A percentile compares a stretch with the other conserved stretches of the same genome.
Evolutionary conservation across 2,329 filamentous ascomycete species (phyloP).

Genomic region (Pochonia chlamydosporia): DNA sequence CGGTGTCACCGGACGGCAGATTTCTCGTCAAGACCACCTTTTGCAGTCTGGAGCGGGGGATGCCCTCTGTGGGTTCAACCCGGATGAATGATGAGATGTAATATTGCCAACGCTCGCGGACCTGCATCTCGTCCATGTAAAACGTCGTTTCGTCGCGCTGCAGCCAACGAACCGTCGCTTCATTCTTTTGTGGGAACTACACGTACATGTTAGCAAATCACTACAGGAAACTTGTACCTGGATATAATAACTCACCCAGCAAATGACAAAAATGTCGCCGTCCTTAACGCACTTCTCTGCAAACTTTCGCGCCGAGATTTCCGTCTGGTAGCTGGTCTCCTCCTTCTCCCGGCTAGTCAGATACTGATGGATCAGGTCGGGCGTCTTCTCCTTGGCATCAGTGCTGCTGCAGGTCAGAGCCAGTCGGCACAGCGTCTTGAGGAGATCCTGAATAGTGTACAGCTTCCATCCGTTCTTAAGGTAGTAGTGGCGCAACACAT

Average conservation of each 20-base stretch:
- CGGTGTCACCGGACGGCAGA: slow-evolving; percentile 55
- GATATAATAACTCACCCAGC: slow-evolving; percentile 64
- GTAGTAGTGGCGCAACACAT: slow-evolving; percentile 87
- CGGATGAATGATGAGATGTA: slow-evolving; percentile 91
- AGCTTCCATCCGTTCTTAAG: slow-evolving; percentile 86
- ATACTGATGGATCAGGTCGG: slow-evolving; percentile 84
- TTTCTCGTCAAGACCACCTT: slow-evolving; percentile 68
- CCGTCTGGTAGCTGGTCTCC: slow-evolving; percentile 81
- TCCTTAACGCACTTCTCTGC: slow-evolving; percentile 92
- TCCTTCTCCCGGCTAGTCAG: slow-evolving; percentile 74
- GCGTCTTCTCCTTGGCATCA: slow-evolving; percentile 88
- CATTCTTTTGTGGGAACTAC: slow-evolving; percentile 61
- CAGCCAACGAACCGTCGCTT: slow-evolving; percentile 67
- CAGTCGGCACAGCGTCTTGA: slow-evolving; percentile 74
- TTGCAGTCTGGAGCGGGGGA: slow-evolving; percentile 58
- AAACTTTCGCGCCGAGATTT: slow-evolving; percentile 85
- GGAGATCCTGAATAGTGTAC: slow-evolving; percentile 86
- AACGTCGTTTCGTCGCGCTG: slow-evolving; percentile 69
- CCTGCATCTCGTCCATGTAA: slow-evolving; percentile 82
- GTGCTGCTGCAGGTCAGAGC: slow-evolving; percentile 77
- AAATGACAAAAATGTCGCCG: slow-evolving; percentile 82
- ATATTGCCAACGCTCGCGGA: slow-evolving; percentile 82
- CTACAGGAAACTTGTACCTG: not conserved
- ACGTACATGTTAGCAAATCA: slow-evolving; percentile 25
- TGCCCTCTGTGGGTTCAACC: slow-evolving; percentile 79